Evolutionary conservation across 176 grass and related monocot species (phyloP).

Genomic region (Carex littledalei): DNA sequence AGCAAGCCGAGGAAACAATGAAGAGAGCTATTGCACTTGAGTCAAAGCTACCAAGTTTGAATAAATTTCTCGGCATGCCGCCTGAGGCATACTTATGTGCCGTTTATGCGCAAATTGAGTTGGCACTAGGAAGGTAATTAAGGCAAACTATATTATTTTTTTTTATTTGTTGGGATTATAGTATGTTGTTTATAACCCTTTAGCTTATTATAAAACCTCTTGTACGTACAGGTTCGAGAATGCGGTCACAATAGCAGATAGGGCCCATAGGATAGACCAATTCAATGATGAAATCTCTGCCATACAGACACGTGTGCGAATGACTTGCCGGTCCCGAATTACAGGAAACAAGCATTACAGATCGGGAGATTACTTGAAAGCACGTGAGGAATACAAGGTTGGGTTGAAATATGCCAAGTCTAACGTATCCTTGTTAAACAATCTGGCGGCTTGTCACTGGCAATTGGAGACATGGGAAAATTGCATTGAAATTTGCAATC

Average conservation of each 20-base stretch:
- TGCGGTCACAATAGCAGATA: slow-evolving; percentile 45
- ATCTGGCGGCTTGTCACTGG: slow-evolving; percentile 54
- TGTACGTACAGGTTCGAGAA: slow-evolving; percentile 59
- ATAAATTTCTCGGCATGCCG: slow-evolving; percentile 43
- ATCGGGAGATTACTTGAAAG: slow-evolving; percentile 40
- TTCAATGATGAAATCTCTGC: slow-evolving; percentile 35
- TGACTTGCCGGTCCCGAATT: slow-evolving; percentile 32
- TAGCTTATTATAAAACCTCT: background rate
- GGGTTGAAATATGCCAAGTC: slow-evolving; percentile 43
- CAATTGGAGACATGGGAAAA: slow-evolving; percentile 51
- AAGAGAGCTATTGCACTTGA: slow-evolving; percentile 7
- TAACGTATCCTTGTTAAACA: slow-evolving; percentile 51
- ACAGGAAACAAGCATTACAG: slow-evolving; percentile 56
- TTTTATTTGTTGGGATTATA: background rate
- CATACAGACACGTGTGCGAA: slow-evolving; percentile 36
- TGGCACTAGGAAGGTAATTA: slow-evolving; percentile 68
- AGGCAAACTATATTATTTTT: background rate
- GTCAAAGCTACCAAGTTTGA: slow-evolving; percentile 22
- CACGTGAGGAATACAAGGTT: slow-evolving; percentile 40
- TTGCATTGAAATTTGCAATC: slow-evolving; percentile 57
- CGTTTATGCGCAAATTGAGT: slow-evolving; percentile 66
- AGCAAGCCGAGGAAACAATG: slow-evolving; percentile 54
- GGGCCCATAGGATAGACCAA: slow-evolving; percentile 38
- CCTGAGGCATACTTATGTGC: slow-evolving; percentile 49
- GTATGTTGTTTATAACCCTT: background rate